Percentiles rank a stretch among this genome's conserved stretches.
phyloP scores from a whole-genome alignment of 352 stramenopile genomes.

The Albugo laibachii region DNA sequence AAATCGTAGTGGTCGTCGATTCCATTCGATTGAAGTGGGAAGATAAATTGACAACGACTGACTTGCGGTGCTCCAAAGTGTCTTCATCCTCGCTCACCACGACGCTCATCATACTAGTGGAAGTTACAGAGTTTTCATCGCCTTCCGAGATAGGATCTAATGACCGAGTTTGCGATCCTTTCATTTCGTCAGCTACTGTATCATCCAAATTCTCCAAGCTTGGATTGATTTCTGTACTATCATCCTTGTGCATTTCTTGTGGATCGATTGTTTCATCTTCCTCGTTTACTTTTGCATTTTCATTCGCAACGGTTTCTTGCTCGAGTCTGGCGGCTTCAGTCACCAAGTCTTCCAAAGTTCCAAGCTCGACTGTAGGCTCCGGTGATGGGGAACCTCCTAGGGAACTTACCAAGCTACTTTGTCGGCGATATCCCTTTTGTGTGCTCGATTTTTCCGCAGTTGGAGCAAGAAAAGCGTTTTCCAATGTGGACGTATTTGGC shows the following conservation, averaged over 20 bases:
- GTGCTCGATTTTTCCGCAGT: neutral
- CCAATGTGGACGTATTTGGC: neutral
- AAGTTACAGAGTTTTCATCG: slow-evolving; percentile 33
- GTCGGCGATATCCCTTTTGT: neutral
- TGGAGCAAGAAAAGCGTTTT: neutral
- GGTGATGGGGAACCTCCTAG: neutral
- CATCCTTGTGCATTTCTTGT: neutral
- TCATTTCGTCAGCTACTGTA: neutral
- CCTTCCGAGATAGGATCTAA: slow-evolving; percentile 45
- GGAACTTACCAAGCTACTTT: neutral
- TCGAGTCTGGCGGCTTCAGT: neutral
- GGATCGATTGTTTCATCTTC: slow-evolving; percentile 2
- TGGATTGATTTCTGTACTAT: neutral
- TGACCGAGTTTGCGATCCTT: slow-evolving; percentile 13
- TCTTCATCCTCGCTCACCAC: slow-evolving; percentile 8
- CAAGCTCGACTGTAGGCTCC: no score
- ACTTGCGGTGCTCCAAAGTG: slow-evolving; percentile 20
- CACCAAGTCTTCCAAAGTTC: neutral
- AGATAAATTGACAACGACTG: slow-evolving; percentile 52
- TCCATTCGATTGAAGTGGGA: slow-evolving; percentile 49
- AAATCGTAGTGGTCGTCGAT: slow-evolving; percentile 6
- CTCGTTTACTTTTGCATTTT: slow-evolving; percentile 1
- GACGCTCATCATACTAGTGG: slow-evolving; percentile 56
- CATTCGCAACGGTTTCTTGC: neutral
- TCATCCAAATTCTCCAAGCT: neutral